These are phyloP conservation scores for Miscanthus lutarioriparius DNA, from an alignment of 176 grass and related monocot genomes.

Conservation along the genomic window DNA sequence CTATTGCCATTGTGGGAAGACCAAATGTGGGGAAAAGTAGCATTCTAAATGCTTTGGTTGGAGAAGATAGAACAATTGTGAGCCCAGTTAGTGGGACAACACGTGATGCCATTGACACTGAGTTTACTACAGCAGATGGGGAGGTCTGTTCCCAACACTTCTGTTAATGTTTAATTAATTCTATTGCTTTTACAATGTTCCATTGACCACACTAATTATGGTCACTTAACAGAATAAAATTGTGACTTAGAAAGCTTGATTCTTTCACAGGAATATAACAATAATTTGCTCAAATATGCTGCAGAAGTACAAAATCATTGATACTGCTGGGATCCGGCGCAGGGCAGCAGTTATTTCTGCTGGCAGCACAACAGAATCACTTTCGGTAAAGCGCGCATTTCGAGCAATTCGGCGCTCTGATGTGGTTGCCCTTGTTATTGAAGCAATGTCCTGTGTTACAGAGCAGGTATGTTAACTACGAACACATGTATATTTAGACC, in stretches of 20 bases:
- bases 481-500: not conserved
- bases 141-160: conserved; percentile 54
- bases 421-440: conserved; percentile 92
- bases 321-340: conserved; percentile 90
- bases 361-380: conserved; percentile 84
- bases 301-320: conserved; percentile 95
- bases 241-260: not conserved
- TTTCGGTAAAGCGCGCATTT: conserved; percentile 96
- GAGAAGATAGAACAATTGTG: conserved; percentile 95
- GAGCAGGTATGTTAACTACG: conserved; percentile 67
- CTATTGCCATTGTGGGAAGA: conserved; percentile 93
- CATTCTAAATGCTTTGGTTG: conserved; percentile 93
- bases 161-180: conserved; percentile 12
- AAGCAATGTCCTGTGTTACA: conserved; percentile 84
- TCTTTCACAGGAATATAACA: not conserved
- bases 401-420: conserved; percentile 80
- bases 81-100: conserved; percentile 98
- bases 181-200: not conserved
- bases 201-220: not conserved
- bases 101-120: conserved; percentile 96
- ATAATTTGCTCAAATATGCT: conserved; percentile 35
- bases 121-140: conserved; percentile 73
- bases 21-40: conserved; percentile 99
- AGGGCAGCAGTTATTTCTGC: conserved; percentile 83
- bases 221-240: not conserved